These are phyloP conservation scores for Aspergillus calidoustus DNA, from an alignment of 2,329 filamentous ascomycete species.

Conservation along the genomic window DNA sequence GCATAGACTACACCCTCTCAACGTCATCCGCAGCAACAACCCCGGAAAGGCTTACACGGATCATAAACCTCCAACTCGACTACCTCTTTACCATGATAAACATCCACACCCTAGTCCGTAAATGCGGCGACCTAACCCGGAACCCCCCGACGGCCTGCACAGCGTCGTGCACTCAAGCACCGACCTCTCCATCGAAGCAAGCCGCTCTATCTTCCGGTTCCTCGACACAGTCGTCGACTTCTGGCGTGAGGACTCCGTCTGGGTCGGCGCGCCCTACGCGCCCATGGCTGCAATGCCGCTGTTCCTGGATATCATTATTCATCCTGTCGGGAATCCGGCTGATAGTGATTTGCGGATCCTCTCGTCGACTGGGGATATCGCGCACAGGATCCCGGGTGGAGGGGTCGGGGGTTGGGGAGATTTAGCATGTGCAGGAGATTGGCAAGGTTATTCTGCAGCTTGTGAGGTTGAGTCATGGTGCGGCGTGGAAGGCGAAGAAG, in stretches of 20 bases:
- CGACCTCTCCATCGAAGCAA: not conserved
- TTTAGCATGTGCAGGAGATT: not conserved
- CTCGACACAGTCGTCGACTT: not conserved
- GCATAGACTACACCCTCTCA: slow-evolving; percentile 46
- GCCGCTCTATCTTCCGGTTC: not conserved
- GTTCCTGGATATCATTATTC: not conserved
- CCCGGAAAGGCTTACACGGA: not conserved
- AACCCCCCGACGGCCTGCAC: not conserved
- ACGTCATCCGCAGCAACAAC: not conserved
- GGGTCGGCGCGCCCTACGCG: not conserved
- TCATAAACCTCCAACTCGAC: not conserved
- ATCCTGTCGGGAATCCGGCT: not conserved
- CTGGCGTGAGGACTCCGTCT: not conserved
- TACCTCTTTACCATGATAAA: not conserved
- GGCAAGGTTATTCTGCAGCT: not conserved
- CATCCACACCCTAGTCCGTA: not conserved
- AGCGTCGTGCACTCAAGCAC: not conserved
- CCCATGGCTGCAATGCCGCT: not conserved
- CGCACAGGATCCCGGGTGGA: not conserved
- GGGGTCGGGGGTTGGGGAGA: not conserved
- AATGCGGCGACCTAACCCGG: not conserved
- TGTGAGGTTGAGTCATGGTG: not conserved
- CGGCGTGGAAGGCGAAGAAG: slow-evolving; percentile 1
- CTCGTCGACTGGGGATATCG: not conserved
- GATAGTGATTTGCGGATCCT: not conserved